Percentiles rank a stretch among this genome's conserved stretches.
Conservation (phyloP, 495 filamentous ascomycete genomes). For the Trichoderma erinaceum region DNA sequence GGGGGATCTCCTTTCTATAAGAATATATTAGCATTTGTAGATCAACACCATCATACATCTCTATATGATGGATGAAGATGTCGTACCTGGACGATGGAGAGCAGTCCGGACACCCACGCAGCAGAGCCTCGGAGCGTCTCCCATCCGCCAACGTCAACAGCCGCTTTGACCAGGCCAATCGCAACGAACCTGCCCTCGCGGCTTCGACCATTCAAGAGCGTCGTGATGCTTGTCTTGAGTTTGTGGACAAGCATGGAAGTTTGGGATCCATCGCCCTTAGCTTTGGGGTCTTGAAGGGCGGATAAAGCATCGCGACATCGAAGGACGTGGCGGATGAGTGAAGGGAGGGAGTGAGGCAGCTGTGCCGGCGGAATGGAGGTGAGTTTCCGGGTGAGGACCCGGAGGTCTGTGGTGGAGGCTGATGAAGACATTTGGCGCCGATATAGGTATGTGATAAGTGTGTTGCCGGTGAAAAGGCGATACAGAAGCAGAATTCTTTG, state of each 20-base stretch:
- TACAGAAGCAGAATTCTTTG: neutral
- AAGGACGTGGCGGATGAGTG: conserved; percentile 53
- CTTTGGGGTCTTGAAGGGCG: conserved; percentile 39
- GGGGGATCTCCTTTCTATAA: conserved; percentile 65
- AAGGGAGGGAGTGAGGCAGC: conserved; percentile 56
- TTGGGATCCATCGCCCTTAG: conserved; percentile 53
- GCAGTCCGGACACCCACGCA: conserved; percentile 65
- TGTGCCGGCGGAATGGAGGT: conserved; percentile 56
- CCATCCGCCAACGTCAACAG: conserved; percentile 74
- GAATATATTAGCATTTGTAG: conserved; percentile 16
- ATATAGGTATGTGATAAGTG: neutral
- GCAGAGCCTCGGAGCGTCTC: conserved; percentile 63
- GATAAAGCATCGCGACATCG: conserved; percentile 56
- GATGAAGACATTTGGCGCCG: neutral
- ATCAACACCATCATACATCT: neutral
- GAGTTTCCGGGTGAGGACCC: conserved; percentile 61
- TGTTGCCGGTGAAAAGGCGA: neutral
- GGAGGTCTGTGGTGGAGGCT: conserved; percentile 44
- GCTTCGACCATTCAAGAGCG: conserved; percentile 65
- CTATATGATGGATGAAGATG: neutral
- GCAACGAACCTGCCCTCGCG: conserved; percentile 68
- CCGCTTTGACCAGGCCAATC: conserved; percentile 70
- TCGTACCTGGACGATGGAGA: conserved; percentile 62
- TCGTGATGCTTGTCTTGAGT: conserved; percentile 68
- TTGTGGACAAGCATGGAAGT: conserved; percentile 63